A percentile compares a stretch with the other conserved stretches of the same genome.
Evolutionary conservation across 2,329 filamentous ascomycete species (phyloP).

Genomic region (Xylariaceae sp.): DNA sequence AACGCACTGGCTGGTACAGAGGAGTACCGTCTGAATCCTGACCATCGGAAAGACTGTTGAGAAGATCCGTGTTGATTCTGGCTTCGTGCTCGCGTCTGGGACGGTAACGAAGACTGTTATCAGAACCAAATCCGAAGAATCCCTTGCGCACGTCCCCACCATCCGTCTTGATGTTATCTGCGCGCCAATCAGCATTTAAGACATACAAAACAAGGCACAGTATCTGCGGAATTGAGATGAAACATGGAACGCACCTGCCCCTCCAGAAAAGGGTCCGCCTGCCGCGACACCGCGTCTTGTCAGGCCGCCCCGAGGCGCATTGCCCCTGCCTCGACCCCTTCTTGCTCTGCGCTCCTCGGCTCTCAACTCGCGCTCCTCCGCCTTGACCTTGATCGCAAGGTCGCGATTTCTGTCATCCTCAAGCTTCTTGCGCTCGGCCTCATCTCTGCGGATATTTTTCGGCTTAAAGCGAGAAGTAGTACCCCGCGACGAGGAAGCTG

Average conservation of each 20-base stretch:
- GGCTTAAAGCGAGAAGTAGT: conserved; percentile 40
- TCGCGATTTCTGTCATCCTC: conserved; percentile 36
- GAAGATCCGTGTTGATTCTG: conserved; percentile 53
- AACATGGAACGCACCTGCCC: conserved; percentile 23
- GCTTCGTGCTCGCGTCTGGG: conserved; percentile 41
- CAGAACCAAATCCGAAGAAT: conserved; percentile 29
- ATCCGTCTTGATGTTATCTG: conserved; percentile 27
- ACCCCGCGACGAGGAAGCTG: conserved; percentile 35
- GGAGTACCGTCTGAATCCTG: conserved; percentile 44
- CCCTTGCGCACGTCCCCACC: conserved; percentile 26
- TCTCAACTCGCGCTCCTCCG: conserved; percentile 31
- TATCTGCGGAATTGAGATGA: background rate
- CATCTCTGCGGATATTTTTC: conserved; percentile 46
- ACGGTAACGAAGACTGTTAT: conserved; percentile 37
- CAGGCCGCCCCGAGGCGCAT: conserved; percentile 28
- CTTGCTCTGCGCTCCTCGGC: conserved; percentile 34
- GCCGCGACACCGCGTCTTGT: conserved; percentile 31
- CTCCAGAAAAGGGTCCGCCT: conserved; percentile 35
- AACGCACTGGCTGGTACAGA: conserved; percentile 36
- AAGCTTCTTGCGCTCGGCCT: conserved; percentile 44
- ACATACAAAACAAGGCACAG: background rate
- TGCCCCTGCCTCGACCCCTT: conserved; percentile 35
- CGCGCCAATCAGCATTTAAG: conserved; percentile 4
- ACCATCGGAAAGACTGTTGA: conserved; percentile 39
- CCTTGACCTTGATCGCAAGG: conserved; percentile 30